Evolutionary conservation across 441 rosid genomes (phyloP), one percentile per base, ranked within the genome.

Genomic region (Populus hybrid): DNA sequence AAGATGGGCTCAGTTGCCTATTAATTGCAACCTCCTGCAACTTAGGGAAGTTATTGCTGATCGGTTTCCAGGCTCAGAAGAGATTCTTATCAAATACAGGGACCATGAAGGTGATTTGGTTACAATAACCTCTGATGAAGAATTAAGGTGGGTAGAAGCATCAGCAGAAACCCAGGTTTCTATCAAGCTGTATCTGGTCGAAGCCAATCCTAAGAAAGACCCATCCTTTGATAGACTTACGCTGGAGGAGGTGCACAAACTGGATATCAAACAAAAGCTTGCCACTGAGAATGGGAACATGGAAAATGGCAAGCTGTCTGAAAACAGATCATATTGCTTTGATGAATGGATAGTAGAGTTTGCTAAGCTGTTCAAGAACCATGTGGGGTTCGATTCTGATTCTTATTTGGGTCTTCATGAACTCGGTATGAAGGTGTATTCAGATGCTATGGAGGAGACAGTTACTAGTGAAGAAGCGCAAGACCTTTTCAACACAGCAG

Each of bases 391-490:
- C 57, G 98, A 93, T 79, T 92, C 98, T 70, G 97, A 94, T 89
- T 86, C 90, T 7, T 96, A 87, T 81, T 81, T 96, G 84, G 88
- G 91, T 86, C 97, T 96, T 82, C 98, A 92, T 78, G 92, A 92
- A 78, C 88, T 93, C 76, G 99, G 98, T 38, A 88, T 96, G 91
- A 94, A 89, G 87, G 80, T 92, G 67, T 91, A 94, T 80, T 89
- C 98, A 0, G 98, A 92, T 78, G 98, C 98, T 57, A 92, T 94
- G 92, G 98, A 92, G 79, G 98, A 94, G 76, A 78, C 95, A 42
- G 93, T 92, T 74, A 92, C 98, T 8, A 86, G 94, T 70, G 98
- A 93, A 80, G 98, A 94, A 74, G 96, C 98, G 1, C 99, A 96
- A 73, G 86, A 82, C 67, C 90, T 93, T 77, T 92, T 96, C 82